phyloP scores from a whole-genome alignment of 164 flowering plant genomes.

The Chimonanthus praecox region DNA sequence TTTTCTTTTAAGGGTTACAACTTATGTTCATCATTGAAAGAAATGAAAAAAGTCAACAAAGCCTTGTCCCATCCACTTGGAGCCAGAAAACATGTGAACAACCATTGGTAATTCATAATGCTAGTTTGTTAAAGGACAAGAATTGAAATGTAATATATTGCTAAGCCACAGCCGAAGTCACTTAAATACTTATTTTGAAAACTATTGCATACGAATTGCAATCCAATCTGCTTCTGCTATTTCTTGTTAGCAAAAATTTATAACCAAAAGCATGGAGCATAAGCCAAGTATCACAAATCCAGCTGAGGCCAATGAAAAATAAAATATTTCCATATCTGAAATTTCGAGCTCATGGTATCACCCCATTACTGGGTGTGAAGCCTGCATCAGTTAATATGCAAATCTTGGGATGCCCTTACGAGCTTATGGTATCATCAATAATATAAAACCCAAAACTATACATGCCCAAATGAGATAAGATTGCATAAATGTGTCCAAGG shows the following conservation, averaged over 20 bases:
- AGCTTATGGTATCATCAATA: no score
- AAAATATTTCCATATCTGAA: no score
- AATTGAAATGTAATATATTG: not conserved
- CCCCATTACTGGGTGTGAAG: no score
- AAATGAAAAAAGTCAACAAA: not conserved
- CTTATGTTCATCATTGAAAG: not conserved
- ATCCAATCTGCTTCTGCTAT: not conserved
- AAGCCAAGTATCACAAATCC: not conserved
- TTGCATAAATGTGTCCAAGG: no score
- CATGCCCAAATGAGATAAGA: no score
- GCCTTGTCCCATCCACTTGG: not conserved
- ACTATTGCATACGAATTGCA: not conserved
- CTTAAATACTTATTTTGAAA: not conserved
- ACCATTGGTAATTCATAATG: not conserved
- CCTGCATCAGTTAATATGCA: no score
- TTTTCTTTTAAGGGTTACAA: no score
- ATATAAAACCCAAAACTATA: no score
- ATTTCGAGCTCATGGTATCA: no score
- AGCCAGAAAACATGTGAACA: not conserved
- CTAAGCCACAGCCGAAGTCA: not conserved
- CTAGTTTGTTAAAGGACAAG: not conserved
- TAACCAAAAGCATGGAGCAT: not conserved
- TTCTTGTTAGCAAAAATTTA: not conserved
- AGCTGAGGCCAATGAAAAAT: not conserved
- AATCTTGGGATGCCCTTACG: no score